Evolutionary conservation across 345 rosid genomes (phyloP).

Genomic region (Tarenaya hassleriana): DNA sequence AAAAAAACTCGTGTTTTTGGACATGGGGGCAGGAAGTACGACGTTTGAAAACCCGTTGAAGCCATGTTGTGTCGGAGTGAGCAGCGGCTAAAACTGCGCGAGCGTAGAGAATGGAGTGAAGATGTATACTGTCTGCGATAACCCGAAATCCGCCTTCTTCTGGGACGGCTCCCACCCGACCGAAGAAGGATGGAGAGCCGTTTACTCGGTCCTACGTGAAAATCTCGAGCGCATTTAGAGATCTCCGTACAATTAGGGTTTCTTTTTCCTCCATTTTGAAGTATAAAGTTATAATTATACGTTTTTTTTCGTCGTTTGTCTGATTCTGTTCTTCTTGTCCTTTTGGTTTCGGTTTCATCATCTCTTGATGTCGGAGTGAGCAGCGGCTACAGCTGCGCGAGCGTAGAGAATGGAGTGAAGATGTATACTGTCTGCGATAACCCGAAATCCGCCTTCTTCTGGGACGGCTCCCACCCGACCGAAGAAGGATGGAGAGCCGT

Average conservation of each 20-base stretch:
- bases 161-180: constrained; percentile 54
- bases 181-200: constrained; percentile 48
- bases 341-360: constrained; percentile 1
- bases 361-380: constrained; percentile 23
- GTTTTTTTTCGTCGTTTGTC: too few relatives aligned
- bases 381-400: constrained; percentile 31
- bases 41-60: constrained; percentile 42
- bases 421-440: constrained; percentile 37
- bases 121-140: constrained; percentile 35
- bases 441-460: constrained; percentile 42
- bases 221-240: constrained; percentile 14
- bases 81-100: constrained; percentile 32
- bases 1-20: not conserved
- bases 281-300: too few relatives aligned
- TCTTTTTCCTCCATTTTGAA: too few relatives aligned
- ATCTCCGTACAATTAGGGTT: too few relatives aligned
- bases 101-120: constrained; percentile 32
- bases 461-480: constrained; percentile 50
- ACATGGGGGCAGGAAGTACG: constrained; percentile 24
- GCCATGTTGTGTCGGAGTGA: constrained; percentile 51
- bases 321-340: too few relatives aligned
- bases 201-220: constrained; percentile 29
- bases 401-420: constrained; percentile 33
- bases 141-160: constrained; percentile 42
- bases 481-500: constrained; percentile 51